phyloP scores from a whole-genome alignment of 2,329 filamentous ascomycete species.

The Penicillium sp. region DNA sequence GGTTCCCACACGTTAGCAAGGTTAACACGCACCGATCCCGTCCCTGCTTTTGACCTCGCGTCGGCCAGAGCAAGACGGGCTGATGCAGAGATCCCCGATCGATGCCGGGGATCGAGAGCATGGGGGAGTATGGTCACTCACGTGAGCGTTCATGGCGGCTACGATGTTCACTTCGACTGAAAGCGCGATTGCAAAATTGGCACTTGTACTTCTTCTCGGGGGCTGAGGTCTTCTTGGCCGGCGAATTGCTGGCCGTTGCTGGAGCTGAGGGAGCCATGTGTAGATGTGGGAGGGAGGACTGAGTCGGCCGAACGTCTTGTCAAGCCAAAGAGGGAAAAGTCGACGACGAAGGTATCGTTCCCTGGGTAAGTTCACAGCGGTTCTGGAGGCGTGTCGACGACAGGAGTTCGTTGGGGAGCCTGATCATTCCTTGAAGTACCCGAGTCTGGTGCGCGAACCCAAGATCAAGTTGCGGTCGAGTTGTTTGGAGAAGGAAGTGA shows the following conservation, averaged over 20 bases:
- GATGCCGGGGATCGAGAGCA: not conserved
- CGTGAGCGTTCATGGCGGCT: slow-evolving; percentile 96
- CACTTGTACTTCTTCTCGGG: slow-evolving; percentile 99
- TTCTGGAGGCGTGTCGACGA: slow-evolving; percentile 39
- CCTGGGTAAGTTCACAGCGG: slow-evolving; percentile 39
- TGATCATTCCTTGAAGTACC: slow-evolving; percentile 41
- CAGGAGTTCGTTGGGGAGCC: slow-evolving; percentile 35
- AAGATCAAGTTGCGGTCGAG: slow-evolving; percentile 8
- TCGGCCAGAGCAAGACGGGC: no score
- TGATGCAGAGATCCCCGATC: no score
- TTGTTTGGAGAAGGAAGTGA: slow-evolving; percentile 2
- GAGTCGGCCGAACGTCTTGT: slow-evolving; percentile 17
- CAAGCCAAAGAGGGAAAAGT: slow-evolving; percentile 20
- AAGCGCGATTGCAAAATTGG: slow-evolving; percentile 95
- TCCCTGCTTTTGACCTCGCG: no score
- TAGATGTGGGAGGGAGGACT: slow-evolving; percentile 4
- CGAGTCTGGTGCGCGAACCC: slow-evolving; percentile 10
- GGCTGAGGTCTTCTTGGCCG: slow-evolving; percentile 74
- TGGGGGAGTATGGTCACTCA: slow-evolving; percentile 54
- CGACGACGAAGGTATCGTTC: slow-evolving; percentile 32
- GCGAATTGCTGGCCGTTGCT: slow-evolving; percentile 62
- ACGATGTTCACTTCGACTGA: slow-evolving; percentile 93
- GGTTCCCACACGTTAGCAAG: not conserved
- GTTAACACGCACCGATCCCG: no score
- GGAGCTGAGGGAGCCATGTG: slow-evolving; percentile 46